Conservation (phyloP, 371 early-diverging fungal species). For the Mortierella sp. region DNA sequence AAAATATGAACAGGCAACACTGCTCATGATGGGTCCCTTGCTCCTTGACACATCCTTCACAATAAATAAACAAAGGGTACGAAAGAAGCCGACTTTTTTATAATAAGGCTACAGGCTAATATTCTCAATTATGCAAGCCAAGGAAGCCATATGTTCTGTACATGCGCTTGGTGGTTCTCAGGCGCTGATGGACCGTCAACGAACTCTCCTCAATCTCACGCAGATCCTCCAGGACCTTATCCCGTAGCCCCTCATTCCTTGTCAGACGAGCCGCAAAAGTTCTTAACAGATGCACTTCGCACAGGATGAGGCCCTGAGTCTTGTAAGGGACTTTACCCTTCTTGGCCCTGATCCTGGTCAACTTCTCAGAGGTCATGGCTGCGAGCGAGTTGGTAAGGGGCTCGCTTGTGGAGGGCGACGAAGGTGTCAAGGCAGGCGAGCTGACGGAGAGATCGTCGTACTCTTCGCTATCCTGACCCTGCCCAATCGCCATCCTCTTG, state of each 20-base stretch:
- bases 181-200: conserved; percentile 70
- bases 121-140: conserved; percentile 31
- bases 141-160: conserved; percentile 56
- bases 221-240: conserved; percentile 79
- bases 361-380: conserved; percentile 22
- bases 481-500: background rate
- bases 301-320: conserved; percentile 80
- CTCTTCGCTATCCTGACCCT: conserved; percentile 16
- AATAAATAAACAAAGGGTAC: background rate
- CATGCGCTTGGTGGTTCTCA: conserved; percentile 76
- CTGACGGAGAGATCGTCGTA: conserved; percentile 27
- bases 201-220: conserved; percentile 78
- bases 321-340: conserved; percentile 66
- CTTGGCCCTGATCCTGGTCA: conserved; percentile 33
- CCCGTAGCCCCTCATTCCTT: conserved; percentile 63
- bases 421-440: background rate
- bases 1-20: too few relatives aligned
- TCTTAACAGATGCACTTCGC: conserved; percentile 76
- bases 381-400: conserved; percentile 16
- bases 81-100: background rate
- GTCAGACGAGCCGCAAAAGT: conserved; percentile 66
- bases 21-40: too few relatives aligned
- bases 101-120: background rate
- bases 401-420: background rate
- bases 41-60: background rate